These are phyloP conservation scores for Cladosporium velox DNA, from an alignment of 2,329 filamentous ascomycete species.

Conservation along the genomic window DNA sequence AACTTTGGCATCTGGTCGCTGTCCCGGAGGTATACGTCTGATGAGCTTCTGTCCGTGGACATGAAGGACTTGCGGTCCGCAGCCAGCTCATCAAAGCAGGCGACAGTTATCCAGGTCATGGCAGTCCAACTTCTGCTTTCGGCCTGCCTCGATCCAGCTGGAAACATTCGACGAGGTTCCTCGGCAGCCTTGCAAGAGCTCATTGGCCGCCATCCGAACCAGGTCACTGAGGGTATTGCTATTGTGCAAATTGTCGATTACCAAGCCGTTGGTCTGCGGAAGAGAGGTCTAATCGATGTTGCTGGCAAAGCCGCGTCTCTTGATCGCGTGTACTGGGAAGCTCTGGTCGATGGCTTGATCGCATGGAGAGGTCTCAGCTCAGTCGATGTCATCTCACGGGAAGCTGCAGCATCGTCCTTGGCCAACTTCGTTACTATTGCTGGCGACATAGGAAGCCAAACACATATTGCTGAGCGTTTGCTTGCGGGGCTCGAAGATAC, in stretches of 20 bases:
- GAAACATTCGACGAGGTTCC: conserved; percentile 88
- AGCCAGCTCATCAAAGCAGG: conserved; percentile 10
- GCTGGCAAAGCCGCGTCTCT: conserved; percentile 69
- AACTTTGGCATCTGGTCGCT: conserved; percentile 96
- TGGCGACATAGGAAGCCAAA: conserved; percentile 41
- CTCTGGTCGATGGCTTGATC: conserved; percentile 69
- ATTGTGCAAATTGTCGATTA: conserved; percentile 92
- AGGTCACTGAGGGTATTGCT: conserved; percentile 75
- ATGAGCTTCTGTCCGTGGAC: conserved; percentile 70
- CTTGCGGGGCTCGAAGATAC: conserved; percentile 29
- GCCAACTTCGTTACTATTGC: conserved; percentile 51
- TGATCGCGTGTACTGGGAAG: conserved; percentile 63
- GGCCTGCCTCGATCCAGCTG: conserved; percentile 83
- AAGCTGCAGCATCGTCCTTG: conserved; percentile 70
- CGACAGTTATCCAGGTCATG: conserved; percentile 60
- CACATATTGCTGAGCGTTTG: conserved; percentile 26
- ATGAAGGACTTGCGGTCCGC: conserved; percentile 20
- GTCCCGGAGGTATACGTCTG: conserved; percentile 80
- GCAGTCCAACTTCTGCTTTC: conserved; percentile 79
- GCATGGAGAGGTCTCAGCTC: conserved; percentile 89
- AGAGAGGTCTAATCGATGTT: conserved; percentile 77
- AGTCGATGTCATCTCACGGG: conserved; percentile 70
- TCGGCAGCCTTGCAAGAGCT: conserved; percentile 94
- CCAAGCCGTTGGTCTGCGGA: conserved; percentile 84
- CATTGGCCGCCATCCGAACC: conserved; percentile 88